Evolutionary conservation across 2,329 filamentous ascomycete genomes (phyloP).

Genomic region (Mollisiaceae sp.): DNA sequence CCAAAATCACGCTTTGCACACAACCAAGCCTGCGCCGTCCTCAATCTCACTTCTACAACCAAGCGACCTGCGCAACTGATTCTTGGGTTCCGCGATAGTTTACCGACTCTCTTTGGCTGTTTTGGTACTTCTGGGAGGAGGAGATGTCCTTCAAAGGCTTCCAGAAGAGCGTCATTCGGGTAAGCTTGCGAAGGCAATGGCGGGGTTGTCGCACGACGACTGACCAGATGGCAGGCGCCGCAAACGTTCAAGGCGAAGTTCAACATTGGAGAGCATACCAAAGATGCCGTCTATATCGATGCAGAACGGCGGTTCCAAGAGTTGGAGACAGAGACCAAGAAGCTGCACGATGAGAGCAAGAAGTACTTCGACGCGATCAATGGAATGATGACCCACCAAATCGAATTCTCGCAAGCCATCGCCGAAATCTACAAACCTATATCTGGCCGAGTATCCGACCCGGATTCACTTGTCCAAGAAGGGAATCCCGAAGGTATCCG

Average conservation of each 20-base stretch:
- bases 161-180: constrained; percentile 85
- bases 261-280: constrained; percentile 94
- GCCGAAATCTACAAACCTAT: constrained; percentile 98
- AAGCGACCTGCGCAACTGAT: not conserved
- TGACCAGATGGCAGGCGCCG: constrained; percentile 64
- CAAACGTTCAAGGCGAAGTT: constrained; percentile 91
- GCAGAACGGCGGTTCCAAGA: constrained; percentile 93
- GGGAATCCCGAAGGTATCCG: constrained; percentile 92
- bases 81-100: not conserved
- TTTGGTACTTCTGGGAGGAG: constrained; percentile 26
- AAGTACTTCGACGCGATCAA: constrained; percentile 99
- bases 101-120: constrained; percentile 10
- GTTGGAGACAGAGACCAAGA: constrained; percentile 94
- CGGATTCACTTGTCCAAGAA: constrained; percentile 78
- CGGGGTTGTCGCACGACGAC: constrained; percentile 33
- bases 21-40: constrained; percentile 8
- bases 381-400: constrained; percentile 96
- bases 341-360: constrained; percentile 93
- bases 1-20: constrained; percentile 23
- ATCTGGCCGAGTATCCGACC: constrained; percentile 92
- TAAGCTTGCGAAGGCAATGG: constrained; percentile 51
- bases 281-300: constrained; percentile 93
- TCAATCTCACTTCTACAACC: constrained; percentile 4
- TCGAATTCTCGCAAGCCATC: constrained; percentile 96
- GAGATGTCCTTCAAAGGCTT: constrained; percentile 94